Evolutionary conservation across 306 rosid species (phyloP), one percentile per base, ranked within the genome.

Genomic region (Castanea mollissima): DNA sequence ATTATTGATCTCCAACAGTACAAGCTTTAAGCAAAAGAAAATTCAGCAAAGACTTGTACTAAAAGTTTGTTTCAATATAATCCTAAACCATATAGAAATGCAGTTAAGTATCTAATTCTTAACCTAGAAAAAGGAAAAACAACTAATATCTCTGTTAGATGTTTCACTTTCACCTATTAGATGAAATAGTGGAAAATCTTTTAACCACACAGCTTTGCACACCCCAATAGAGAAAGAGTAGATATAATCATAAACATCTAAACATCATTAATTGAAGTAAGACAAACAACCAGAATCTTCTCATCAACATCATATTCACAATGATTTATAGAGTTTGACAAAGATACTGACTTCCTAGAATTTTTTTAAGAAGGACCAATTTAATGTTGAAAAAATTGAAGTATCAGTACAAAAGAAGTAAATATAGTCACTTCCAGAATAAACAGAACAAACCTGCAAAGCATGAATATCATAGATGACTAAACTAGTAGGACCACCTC

Each of bases 401-500:
- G 23, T 31, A 8, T 69, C 20, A 62, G 32, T 12, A 69, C 79
- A n/a, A 74, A 70, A 76, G 58, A 55, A 44, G 8, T 49, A 73
- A 79, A 80, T 34, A 31, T 32, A 56, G 57, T 51, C 5, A 78
- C 11, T 67, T 79, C 29, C 16, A 74, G 65, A 52, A 27, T 72
- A 73, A 78, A 29, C 68, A 14, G 38, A 51, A 81, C 88, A 77
- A 86, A 92, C 99, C 99, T 95, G 98, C 87, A 93, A 81, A 79
- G 99, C 98, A 82, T 95, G 99, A 76, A 95, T 95, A 82, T 95
- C 99, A 82, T 93, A 95, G 81, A 87, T 90, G 77, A 95, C 92
- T 73, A 95, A 80, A 79, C 99, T 95, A 77, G 94, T 90, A 3
- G 99, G 99, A 67, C 99, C 99, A 75, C 99, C 99, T 85, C 92